These are phyloP conservation scores for Aspergillus neoniger DNA, from an alignment of 2,329 filamentous ascomycete species.

Conservation along the genomic window DNA sequence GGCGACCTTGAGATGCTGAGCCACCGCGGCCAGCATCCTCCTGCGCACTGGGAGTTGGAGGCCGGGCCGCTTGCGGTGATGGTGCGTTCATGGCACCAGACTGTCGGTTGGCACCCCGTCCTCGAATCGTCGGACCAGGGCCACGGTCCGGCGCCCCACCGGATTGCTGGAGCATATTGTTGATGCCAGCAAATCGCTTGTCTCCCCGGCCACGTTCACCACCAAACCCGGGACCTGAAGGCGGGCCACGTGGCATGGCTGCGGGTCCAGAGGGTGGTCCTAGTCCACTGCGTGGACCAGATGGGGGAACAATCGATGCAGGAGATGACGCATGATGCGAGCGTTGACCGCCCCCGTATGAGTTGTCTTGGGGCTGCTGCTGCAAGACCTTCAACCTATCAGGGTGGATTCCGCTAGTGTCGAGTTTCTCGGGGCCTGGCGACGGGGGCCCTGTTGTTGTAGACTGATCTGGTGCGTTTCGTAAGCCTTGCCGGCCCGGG, in stretches of 20 bases:
- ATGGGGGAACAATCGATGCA: conserved; percentile 37
- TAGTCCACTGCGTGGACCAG: conserved; percentile 43
- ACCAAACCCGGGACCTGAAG: conserved; percentile 38
- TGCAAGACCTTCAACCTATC: conserved; percentile 53
- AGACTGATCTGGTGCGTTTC: conserved; percentile 36
- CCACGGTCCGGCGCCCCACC: conserved; percentile 36
- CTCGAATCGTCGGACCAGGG: conserved; percentile 41
- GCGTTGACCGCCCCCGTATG: conserved; percentile 22
- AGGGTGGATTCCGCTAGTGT: conserved; percentile 54
- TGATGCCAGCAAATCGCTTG: conserved; percentile 50
- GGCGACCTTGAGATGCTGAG: conserved; percentile 25
- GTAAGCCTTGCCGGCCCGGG: conserved; percentile 41
- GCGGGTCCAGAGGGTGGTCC: conserved; percentile 39
- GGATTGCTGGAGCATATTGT: conserved; percentile 51
- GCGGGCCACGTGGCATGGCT: conserved; percentile 38
- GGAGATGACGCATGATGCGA: conserved; percentile 29
- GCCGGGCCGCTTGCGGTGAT: conserved; percentile 35
- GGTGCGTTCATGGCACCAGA: conserved; percentile 30
- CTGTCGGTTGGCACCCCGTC: conserved; percentile 43
- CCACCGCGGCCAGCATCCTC: conserved; percentile 26
- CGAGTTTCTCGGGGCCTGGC: conserved; percentile 34
- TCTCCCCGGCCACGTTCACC: conserved; percentile 47
- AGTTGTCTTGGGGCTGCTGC: conserved; percentile 29
- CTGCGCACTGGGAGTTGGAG: conserved; percentile 33
- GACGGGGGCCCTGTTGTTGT: conserved; percentile 33